These are phyloP conservation scores for Coccinonectria pachysandricola DNA, from an alignment of 2,329 filamentous ascomycete species.

Conservation along the genomic window DNA sequence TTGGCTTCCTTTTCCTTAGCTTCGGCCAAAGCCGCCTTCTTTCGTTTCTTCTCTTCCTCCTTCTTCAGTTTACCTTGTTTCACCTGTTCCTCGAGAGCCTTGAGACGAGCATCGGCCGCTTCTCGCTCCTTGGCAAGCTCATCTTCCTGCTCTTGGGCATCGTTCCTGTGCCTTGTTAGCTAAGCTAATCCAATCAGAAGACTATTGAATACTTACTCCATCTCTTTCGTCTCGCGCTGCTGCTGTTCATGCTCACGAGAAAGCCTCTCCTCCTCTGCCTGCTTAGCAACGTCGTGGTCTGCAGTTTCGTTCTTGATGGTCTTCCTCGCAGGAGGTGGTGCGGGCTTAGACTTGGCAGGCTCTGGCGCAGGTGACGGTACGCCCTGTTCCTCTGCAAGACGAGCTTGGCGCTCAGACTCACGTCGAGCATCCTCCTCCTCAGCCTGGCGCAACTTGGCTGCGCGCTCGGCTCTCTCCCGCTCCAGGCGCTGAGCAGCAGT, in stretches of 20 bases:
- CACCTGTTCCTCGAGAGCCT: slow-evolving; percentile 87
- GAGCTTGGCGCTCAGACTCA: slow-evolving; percentile 75
- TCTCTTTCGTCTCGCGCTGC: slow-evolving; percentile 57
- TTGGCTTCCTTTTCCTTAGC: slow-evolving; percentile 81
- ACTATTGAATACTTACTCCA: slow-evolving; percentile 73
- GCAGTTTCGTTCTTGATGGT: slow-evolving; percentile 46
- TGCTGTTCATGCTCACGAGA: slow-evolving; percentile 67
- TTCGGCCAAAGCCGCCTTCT: slow-evolving; percentile 78
- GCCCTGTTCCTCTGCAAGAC: slow-evolving; percentile 69
- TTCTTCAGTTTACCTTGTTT: slow-evolving; percentile 90
- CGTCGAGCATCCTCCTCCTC: slow-evolving; percentile 89
- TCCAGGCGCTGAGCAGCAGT: slow-evolving; percentile 75
- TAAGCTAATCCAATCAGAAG: too few relatives aligned
- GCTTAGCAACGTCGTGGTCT: slow-evolving; percentile 44
- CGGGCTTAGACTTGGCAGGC: slow-evolving; percentile 43
- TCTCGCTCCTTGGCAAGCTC: slow-evolving; percentile 72
- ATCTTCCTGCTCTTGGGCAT: slow-evolving; percentile 65
- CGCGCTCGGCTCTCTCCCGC: slow-evolving; percentile 77
- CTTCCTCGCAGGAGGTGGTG: slow-evolving; percentile 74
- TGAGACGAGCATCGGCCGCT: slow-evolving; percentile 71
- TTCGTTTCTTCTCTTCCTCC: slow-evolving; percentile 87
- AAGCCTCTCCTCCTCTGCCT: slow-evolving; percentile 55
- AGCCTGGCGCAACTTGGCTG: slow-evolving; percentile 76
- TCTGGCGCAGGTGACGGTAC: slow-evolving; percentile 46
- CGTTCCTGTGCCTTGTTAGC: slow-evolving; percentile 60